Evolutionary conservation across 306 rosid species (phyloP).

Genomic region (Canavalia ensiformis): DNA sequence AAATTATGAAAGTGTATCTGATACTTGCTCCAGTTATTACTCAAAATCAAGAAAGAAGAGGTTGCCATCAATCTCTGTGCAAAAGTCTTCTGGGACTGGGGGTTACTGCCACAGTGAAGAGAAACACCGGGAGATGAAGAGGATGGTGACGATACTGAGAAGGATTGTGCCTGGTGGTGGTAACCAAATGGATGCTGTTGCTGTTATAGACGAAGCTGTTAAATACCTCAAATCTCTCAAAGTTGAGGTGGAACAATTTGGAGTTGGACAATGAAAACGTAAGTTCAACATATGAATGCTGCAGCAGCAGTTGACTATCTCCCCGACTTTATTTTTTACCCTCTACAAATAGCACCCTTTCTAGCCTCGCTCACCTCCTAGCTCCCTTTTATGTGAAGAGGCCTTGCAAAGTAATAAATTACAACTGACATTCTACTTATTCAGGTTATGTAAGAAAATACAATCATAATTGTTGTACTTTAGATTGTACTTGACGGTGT

Average conservation of each 20-base stretch:
- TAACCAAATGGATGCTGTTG: slow-evolving; percentile 69
- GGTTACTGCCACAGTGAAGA: slow-evolving; percentile 56
- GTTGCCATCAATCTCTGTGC: slow-evolving; percentile 54
- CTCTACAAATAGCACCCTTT: slow-evolving; percentile 25
- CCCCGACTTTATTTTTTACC: background rate
- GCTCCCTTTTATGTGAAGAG: slow-evolving; percentile 23
- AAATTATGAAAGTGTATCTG: slow-evolving; percentile 61
- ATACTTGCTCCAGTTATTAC: slow-evolving; percentile 76
- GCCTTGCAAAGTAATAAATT: slow-evolving; percentile 51
- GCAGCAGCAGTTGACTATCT: slow-evolving; percentile 12
- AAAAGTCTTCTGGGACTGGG: slow-evolving; percentile 55
- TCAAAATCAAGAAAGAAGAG: slow-evolving; percentile 66
- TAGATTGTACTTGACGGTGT: slow-evolving; percentile 34
- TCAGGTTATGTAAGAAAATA: slow-evolving; percentile 48
- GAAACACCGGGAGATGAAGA: slow-evolving; percentile 78
- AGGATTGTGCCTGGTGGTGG: slow-evolving; percentile 90
- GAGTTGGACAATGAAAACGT: slow-evolving; percentile 57
- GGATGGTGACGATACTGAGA: slow-evolving; percentile 79
- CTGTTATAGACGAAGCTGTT: slow-evolving; percentile 90
- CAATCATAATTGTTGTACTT: slow-evolving; percentile 26
- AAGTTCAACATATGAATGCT: slow-evolving; percentile 38
- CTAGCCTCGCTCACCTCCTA: slow-evolving; percentile 20
- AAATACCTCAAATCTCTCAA: slow-evolving; percentile 92
- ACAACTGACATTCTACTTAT: slow-evolving; percentile 44
- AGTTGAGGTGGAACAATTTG: slow-evolving; percentile 82